A percentile compares a stretch with the other conserved stretches of the same genome.
Conservation (phyloP, 768 basidiomycete species). For the Calocybe indica region DNA sequence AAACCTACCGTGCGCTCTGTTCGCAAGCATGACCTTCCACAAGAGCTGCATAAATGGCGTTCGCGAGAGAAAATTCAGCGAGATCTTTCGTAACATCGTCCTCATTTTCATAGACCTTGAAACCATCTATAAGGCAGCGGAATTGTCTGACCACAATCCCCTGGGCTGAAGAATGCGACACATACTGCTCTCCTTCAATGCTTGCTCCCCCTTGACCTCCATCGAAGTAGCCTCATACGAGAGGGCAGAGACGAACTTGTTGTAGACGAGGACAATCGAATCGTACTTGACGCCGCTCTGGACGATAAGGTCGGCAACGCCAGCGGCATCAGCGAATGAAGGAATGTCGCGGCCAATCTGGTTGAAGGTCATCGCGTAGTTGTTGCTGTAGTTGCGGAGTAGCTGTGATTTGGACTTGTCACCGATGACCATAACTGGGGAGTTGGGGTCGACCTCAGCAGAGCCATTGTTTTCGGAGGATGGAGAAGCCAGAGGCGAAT, state of each 20-base stretch:
- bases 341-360: slow-evolving; percentile 97
- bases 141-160: not conserved
- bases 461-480: slow-evolving; percentile 34
- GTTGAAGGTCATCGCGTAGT: slow-evolving; percentile 87
- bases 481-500: slow-evolving; percentile 35
- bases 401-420: slow-evolving; percentile 98
- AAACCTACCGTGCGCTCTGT: slow-evolving; percentile 74
- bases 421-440: slow-evolving; percentile 82
- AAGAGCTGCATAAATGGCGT: slow-evolving; percentile 91
- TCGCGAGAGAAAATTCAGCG: slow-evolving; percentile 92
- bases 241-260: slow-evolving; percentile 84
- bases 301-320: slow-evolving; percentile 89
- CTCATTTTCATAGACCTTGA: slow-evolving; percentile 96
- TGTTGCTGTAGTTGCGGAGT: slow-evolving; percentile 51
- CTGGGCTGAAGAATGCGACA: slow-evolving; percentile 11
- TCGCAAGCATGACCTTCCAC: slow-evolving; percentile 96
- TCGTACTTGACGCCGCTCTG: slow-evolving; percentile 85
- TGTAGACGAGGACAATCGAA: slow-evolving; percentile 74
- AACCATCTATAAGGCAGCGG: slow-evolving; percentile 50
- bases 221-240: slow-evolving; percentile 78
- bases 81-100: slow-evolving; percentile 93
- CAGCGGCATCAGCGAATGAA: slow-evolving; percentile 92
- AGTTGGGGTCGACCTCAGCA: slow-evolving; percentile 46
- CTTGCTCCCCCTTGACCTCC: slow-evolving; percentile 77
- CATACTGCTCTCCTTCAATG: slow-evolving; percentile 77